These are phyloP conservation scores for Ophiocytium majus DNA, from an alignment of 352 stramenopile genomes.

Conservation along the genomic window DNA sequence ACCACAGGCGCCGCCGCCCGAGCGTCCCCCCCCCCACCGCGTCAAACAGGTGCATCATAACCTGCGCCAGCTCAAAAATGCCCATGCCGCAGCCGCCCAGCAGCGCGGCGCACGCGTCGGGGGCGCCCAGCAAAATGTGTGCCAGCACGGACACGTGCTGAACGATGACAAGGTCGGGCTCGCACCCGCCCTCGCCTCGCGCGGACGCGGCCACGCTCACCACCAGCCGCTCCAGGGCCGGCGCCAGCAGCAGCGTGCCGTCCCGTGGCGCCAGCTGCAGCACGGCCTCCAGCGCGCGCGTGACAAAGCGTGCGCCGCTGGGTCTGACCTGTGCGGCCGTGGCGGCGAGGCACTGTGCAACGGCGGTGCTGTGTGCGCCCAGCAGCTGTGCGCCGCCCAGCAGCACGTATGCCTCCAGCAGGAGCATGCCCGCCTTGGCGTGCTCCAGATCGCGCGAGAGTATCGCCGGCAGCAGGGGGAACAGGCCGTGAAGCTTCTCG, in stretches of 20 bases:
- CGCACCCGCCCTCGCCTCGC: background rate
- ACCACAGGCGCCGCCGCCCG: background rate
- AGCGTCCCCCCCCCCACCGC: background rate
- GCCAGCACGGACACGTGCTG: background rate
- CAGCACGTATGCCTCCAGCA: background rate
- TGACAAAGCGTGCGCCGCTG: background rate
- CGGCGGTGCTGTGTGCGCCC: too few relatives aligned
- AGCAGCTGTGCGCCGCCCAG: background rate
- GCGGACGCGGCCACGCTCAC: background rate
- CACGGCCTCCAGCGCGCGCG: background rate
- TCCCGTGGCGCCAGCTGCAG: background rate
- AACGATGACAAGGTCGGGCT: constrained; percentile 5
- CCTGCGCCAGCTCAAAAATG: background rate
- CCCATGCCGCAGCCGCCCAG: background rate
- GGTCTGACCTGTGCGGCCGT: background rate
- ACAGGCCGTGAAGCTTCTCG: background rate
- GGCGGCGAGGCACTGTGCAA: background rate
- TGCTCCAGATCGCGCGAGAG: background rate
- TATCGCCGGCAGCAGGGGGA: background rate
- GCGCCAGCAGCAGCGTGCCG: background rate
- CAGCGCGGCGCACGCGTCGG: background rate
- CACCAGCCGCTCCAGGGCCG: background rate
- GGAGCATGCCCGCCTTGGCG: background rate
- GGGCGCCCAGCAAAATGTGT: background rate
- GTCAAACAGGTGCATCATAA: background rate